phyloP scores from a whole-genome alignment of 2,329 filamentous ascomycete genomes.

The Xylariaceae sp. region DNA sequence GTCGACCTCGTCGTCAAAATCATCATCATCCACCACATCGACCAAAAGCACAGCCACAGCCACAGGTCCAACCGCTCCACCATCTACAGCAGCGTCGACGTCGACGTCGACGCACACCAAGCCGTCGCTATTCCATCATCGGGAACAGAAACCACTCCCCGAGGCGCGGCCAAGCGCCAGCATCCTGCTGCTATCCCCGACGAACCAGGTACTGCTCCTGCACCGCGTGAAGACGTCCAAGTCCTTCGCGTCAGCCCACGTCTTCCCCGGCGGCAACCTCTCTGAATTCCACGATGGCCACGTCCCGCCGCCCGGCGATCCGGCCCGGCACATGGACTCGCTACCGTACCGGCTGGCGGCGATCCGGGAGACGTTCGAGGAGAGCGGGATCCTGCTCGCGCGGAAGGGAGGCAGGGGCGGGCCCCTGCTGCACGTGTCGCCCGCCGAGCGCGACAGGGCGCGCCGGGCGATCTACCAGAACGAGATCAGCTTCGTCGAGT shows the following conservation, averaged over 20 bases:
- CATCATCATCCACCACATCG: neutral
- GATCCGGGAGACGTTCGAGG: conserved; percentile 89
- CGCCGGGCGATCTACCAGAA: conserved; percentile 64
- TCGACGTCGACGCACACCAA: conserved; percentile 5
- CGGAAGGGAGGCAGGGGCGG: conserved; percentile 35
- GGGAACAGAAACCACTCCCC: conserved; percentile 10
- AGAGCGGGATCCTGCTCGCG: conserved; percentile 60
- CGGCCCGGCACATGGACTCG: conserved; percentile 63
- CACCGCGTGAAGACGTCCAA: conserved; percentile 77
- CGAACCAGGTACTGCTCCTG: conserved; percentile 82
- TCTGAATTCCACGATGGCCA: conserved; percentile 69
- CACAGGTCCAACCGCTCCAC: too few species aligned
- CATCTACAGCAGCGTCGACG: too few species aligned
- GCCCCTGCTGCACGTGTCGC: conserved; percentile 55
- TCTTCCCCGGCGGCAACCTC: conserved; percentile 89
- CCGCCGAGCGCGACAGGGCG: conserved; percentile 57
- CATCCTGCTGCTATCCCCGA: conserved; percentile 77
- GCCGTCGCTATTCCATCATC: conserved; percentile 4
- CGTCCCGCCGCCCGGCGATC: conserved; percentile 42
- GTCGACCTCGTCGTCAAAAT: too few species aligned
- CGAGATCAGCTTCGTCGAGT: conserved; percentile 60
- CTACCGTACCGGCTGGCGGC: conserved; percentile 74
- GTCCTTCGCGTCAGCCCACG: conserved; percentile 85
- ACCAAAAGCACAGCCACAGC: too few species aligned
- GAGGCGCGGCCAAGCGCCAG: conserved; percentile 47